phyloP scores from a whole-genome alignment of 2,329 filamentous ascomycete genomes.

The Plenodomus tracheiphilus region DNA sequence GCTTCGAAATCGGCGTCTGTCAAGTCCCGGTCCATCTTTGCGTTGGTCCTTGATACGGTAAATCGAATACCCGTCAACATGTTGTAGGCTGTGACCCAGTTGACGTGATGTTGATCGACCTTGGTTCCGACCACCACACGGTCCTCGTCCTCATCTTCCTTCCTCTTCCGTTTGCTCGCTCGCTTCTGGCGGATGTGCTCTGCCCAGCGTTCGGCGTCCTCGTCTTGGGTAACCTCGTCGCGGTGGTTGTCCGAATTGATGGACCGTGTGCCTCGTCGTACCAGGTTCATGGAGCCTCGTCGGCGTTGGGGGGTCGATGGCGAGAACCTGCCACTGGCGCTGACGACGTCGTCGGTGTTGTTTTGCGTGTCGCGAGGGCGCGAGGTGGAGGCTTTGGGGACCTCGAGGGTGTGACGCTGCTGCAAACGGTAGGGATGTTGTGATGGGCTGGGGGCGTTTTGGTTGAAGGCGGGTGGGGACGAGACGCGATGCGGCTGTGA shows the following conservation, averaged over 20 bases:
- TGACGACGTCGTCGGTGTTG: slow-evolving; percentile 62
- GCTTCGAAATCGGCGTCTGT: slow-evolving; percentile 91
- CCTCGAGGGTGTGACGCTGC: slow-evolving; percentile 86
- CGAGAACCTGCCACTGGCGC: slow-evolving; percentile 80
- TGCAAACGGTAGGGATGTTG: slow-evolving; percentile 64
- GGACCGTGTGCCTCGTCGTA: slow-evolving; percentile 78
- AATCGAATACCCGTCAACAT: slow-evolving; percentile 99
- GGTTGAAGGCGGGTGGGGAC: slow-evolving; percentile 61
- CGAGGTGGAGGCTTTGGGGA: slow-evolving; percentile 68
- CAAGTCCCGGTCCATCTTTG: slow-evolving; percentile 88
- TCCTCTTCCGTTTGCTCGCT: slow-evolving; percentile 80
- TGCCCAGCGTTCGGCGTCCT: slow-evolving; percentile 89
- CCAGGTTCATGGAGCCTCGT: slow-evolving; percentile 81
- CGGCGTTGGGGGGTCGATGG: slow-evolving; percentile 67
- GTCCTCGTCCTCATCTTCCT: slow-evolving; percentile 90
- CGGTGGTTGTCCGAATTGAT: slow-evolving; percentile 81
- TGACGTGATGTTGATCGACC: slow-evolving; percentile 94
- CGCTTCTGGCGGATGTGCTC: slow-evolving; percentile 91
- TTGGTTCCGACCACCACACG: slow-evolving; percentile 92
- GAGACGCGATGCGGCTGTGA: slow-evolving; percentile 58
- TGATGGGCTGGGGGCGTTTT: slow-evolving; percentile 54
- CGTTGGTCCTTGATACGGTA: slow-evolving; percentile 92
- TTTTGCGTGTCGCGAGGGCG: slow-evolving; percentile 68
- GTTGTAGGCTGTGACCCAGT: slow-evolving; percentile 98
- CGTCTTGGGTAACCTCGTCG: slow-evolving; percentile 83